These are phyloP conservation scores for Senecio squalidus DNA, from an alignment of 140 eudicot species.

Conservation along the genomic window DNA sequence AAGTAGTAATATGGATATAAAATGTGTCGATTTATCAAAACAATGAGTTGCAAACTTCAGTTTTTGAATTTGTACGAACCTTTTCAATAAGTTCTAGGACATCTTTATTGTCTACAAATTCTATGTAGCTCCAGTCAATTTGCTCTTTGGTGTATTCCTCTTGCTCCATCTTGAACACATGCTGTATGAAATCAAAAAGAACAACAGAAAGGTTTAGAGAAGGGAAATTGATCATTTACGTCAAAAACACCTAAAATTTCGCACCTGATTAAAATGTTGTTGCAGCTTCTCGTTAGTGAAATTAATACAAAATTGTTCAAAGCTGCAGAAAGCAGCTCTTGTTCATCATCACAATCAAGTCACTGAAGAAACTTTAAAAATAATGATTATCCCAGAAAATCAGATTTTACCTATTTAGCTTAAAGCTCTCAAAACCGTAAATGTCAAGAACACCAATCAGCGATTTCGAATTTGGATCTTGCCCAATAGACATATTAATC, in stretches of 20 bases:
- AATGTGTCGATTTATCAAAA: too few relatives aligned
- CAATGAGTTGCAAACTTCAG: too few relatives aligned
- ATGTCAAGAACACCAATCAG: slow-evolving; percentile 97
- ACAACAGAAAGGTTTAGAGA: slow-evolving; percentile 3
- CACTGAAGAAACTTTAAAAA: neutral
- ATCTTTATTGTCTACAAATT: slow-evolving; percentile 98
- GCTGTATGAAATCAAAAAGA: slow-evolving; percentile 44
- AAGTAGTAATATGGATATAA: slow-evolving; percentile 2
- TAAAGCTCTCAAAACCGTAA: slow-evolving; percentile 98
- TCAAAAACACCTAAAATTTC: slow-evolving; percentile 12
- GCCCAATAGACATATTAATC: slow-evolving; percentile 89
- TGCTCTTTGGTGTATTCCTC: slow-evolving; percentile 94
- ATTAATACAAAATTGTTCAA: slow-evolving; percentile 97
- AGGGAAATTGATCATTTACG: slow-evolving; percentile 8
- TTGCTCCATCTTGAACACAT: slow-evolving; percentile 99
- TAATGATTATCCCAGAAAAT: slow-evolving; percentile 2
- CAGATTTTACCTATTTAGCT: slow-evolving; percentile 59
- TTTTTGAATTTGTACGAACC: slow-evolving; percentile 44
- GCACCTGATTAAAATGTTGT: slow-evolving; percentile 97
- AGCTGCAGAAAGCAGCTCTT: slow-evolving; percentile 52
- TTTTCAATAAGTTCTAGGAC: slow-evolving; percentile 96
- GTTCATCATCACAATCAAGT: slow-evolving; percentile 18
- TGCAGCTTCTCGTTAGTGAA: slow-evolving; percentile 97
- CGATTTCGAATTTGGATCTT: slow-evolving; percentile 85
- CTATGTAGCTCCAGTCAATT: slow-evolving; percentile 99